A percentile compares a stretch with the other conserved stretches of the same genome.
Conservation (phyloP, 2,329 filamentous ascomycete genomes). For the Arachnomyces sp. region DNA sequence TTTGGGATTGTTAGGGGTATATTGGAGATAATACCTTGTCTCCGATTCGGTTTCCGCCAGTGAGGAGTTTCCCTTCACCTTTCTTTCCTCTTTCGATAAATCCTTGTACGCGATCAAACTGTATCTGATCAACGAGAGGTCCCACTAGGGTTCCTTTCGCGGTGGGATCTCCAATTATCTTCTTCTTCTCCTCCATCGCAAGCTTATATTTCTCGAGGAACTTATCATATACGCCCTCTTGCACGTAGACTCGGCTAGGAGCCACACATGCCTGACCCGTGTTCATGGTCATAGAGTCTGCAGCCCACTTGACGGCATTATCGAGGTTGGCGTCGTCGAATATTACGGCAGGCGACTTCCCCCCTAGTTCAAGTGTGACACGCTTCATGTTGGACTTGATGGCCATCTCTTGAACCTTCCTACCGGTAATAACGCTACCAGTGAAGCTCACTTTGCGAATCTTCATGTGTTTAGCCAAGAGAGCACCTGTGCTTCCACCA, state of each 20-base stretch:
- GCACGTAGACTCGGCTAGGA: constrained; percentile 16
- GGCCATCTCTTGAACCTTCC: constrained; percentile 35
- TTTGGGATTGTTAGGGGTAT: too few relatives aligned
- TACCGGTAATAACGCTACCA: constrained; percentile 19
- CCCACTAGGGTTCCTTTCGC: constrained; percentile 5
- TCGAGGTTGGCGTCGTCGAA: constrained; percentile 28
- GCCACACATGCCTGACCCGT: constrained; percentile 18
- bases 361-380: constrained; percentile 27
- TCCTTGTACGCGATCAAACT: constrained; percentile 7
- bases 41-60: constrained; percentile 18
- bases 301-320: constrained; percentile 14
- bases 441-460: constrained; percentile 29
- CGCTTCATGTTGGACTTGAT: constrained; percentile 30
- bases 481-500: constrained; percentile 20
- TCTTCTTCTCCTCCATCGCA: constrained; percentile 5
- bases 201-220: constrained; percentile 11
- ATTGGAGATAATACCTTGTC: constrained; percentile 6
- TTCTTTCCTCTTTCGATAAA: constrained; percentile 17
- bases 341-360: constrained; percentile 27
- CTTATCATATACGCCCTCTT: constrained; percentile 12
- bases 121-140: constrained; percentile 7
- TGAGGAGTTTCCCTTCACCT: constrained; percentile 21
- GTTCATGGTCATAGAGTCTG: constrained; percentile 12
- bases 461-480: constrained; percentile 31
- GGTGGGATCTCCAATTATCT: constrained; percentile 8